Evolutionary conservation across 345 rosid species (phyloP).

Genomic region (Rhizophora mangle): DNA sequence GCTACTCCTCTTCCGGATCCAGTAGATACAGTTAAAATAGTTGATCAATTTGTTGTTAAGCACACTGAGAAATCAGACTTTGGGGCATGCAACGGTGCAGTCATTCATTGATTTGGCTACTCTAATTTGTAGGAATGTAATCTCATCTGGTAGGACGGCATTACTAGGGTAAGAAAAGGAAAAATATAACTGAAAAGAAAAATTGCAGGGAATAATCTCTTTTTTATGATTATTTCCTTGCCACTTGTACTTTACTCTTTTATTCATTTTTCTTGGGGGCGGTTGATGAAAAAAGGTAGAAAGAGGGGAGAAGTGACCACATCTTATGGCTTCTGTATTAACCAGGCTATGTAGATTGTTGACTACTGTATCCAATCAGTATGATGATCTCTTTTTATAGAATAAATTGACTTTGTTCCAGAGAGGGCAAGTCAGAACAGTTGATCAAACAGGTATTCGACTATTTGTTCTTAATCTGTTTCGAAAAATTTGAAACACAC

Average conservation of each 20-base stretch:
- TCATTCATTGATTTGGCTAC: conserved; percentile 30
- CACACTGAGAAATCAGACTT: conserved; percentile 34
- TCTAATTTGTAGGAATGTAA: conserved; percentile 15
- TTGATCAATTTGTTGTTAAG: conserved; percentile 61
- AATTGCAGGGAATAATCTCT: neutral
- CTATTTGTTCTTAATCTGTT: too few species aligned
- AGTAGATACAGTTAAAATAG: conserved; percentile 60
- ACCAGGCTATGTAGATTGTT: neutral
- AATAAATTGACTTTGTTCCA: too few species aligned
- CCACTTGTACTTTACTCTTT: neutral
- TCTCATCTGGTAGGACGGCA: conserved; percentile 17
- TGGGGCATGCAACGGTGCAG: conserved; percentile 36
- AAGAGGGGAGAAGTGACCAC: too few species aligned
- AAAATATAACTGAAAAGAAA: conserved; percentile 1
- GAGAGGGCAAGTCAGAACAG: too few species aligned
- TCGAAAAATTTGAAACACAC: too few species aligned
- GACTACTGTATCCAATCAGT: neutral
- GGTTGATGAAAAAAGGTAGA: too few species aligned
- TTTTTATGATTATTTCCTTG: neutral
- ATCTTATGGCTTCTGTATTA: too few species aligned
- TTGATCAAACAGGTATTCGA: too few species aligned
- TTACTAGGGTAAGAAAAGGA: neutral
- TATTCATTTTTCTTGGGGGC: too few species aligned
- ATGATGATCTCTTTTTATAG: neutral
- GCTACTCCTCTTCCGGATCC: conserved; percentile 59